Percentiles rank a stretch among this genome's conserved stretches.
Evolutionary conservation across 2,329 filamentous ascomycete species (phyloP).

Genomic region (Huntiella moniliformis): DNA sequence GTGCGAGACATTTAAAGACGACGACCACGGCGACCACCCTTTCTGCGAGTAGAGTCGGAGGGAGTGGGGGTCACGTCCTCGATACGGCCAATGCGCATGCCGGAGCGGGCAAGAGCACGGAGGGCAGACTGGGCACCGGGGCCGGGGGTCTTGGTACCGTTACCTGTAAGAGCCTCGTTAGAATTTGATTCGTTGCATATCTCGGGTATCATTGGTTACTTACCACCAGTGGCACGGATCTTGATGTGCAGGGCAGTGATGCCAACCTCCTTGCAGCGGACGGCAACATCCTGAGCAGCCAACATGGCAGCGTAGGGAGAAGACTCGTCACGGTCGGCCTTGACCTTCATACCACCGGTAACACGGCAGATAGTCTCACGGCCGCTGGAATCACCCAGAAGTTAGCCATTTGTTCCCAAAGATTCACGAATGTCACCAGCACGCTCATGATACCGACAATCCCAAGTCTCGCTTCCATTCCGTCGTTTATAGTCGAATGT

Average conservation of each 20-base stretch:
- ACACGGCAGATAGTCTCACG: slow-evolving; percentile 99
- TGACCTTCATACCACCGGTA: slow-evolving; percentile 99
- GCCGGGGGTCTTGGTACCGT: slow-evolving; percentile 99
- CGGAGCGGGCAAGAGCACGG: slow-evolving; percentile 93
- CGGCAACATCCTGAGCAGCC: slow-evolving; percentile 94
- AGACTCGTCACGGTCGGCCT: slow-evolving; percentile 99
- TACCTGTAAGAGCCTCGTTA: slow-evolving; percentile 35
- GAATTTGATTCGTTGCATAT: background rate
- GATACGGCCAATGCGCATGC: slow-evolving; percentile 99
- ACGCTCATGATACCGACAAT: background rate
- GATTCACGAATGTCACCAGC: background rate
- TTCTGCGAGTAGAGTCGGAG: slow-evolving; percentile 97
- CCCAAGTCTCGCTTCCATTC: background rate
- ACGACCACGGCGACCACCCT: slow-evolving; percentile 99
- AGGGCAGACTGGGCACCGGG: slow-evolving; percentile 98
- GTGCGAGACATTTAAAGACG: slow-evolving; percentile 55
- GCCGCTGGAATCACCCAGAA: slow-evolving; percentile 62
- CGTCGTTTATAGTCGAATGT: background rate
- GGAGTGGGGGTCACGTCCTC: slow-evolving; percentile 99
- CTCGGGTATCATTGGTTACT: slow-evolving; percentile 17
- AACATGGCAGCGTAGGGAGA: slow-evolving; percentile 99
- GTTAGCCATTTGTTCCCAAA: slow-evolving; percentile 31
- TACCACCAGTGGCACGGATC: slow-evolving; percentile 98
- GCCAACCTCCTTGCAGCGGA: slow-evolving; percentile 55
- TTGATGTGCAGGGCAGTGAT: slow-evolving; percentile 98